A percentile compares a stretch with the other conserved stretches of the same genome.
Conservation (phyloP, 257 asterid genomes). For the Solanum corneliomulleri region DNA sequence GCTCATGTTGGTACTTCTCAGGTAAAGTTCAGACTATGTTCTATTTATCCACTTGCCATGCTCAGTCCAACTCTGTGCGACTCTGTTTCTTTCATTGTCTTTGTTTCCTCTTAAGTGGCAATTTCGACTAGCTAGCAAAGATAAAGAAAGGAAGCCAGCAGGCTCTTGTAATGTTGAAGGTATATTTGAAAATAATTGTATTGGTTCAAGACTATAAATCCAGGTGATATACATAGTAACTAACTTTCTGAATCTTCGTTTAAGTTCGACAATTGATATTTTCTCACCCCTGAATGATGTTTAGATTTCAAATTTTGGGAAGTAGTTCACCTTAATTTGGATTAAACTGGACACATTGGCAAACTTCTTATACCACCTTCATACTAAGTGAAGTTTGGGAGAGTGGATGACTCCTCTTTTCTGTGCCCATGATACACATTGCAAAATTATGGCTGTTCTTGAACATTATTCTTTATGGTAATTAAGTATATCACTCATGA, state of each 20-base stretch:
- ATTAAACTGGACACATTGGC: background rate
- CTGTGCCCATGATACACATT: background rate
- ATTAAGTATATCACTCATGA: background rate
- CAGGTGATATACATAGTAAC: background rate
- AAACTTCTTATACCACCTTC: background rate
- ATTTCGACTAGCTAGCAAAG: background rate
- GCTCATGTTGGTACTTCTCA: conserved; percentile 18
- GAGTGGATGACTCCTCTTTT: background rate
- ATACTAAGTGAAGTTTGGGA: background rate
- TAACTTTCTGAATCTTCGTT: background rate
- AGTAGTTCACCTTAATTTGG: background rate
- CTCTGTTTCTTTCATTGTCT: background rate
- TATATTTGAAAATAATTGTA: background rate
- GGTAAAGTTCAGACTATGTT: conserved; percentile 4
- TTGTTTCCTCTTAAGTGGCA: background rate
- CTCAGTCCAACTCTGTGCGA: background rate
- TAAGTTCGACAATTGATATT: background rate
- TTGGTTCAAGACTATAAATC: background rate
- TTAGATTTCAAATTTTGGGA: background rate
- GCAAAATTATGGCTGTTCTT: background rate
- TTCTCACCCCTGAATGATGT: background rate
- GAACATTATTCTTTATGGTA: background rate
- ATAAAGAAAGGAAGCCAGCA: background rate
- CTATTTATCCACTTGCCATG: background rate
- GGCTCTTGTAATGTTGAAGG: background rate